phyloP scores from a whole-genome alignment of 257 asterid species.

The Lycium barbarum region DNA sequence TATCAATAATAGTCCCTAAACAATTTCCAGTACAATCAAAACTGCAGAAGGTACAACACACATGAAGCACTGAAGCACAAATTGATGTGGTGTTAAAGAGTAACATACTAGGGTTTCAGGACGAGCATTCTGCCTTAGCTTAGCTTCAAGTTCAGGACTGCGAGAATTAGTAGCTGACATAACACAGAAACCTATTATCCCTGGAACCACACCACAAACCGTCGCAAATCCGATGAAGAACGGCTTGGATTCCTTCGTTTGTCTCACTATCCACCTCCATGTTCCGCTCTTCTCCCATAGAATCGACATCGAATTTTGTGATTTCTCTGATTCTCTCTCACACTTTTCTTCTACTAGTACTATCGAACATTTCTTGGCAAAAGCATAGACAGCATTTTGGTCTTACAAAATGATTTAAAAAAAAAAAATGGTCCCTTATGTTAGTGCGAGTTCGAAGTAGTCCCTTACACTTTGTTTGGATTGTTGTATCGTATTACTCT shows the following conservation, averaged over 20 bases:
- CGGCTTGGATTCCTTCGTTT: slow-evolving; percentile 83
- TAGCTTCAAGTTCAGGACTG: slow-evolving; percentile 79
- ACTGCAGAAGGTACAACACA: neutral
- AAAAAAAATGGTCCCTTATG: too few species aligned
- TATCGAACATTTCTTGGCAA: neutral
- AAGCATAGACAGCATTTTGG: too few species aligned
- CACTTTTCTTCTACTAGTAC: neutral
- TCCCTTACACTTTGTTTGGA: too few species aligned
- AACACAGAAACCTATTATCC: slow-evolving; percentile 74
- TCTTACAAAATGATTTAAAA: too few species aligned
- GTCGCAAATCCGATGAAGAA: slow-evolving; percentile 89
- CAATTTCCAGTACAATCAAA: neutral
- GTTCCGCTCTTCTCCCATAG: slow-evolving; percentile 75
- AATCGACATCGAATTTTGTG: slow-evolving; percentile 47
- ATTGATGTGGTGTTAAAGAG: neutral
- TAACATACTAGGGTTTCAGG: slow-evolving; percentile 69
- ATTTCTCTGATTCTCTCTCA: neutral
- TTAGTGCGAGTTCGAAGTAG: too few species aligned
- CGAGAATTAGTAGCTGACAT: slow-evolving; percentile 74
- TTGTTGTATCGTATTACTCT: too few species aligned
- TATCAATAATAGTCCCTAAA: too few species aligned
- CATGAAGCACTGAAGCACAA: neutral
- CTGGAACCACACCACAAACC: slow-evolving; percentile 93
- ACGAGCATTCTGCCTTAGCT: slow-evolving; percentile 81
- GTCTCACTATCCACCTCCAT: slow-evolving; percentile 88